phyloP scores from a whole-genome alignment of 345 rosid species.

The Arabis alpina region DNA sequence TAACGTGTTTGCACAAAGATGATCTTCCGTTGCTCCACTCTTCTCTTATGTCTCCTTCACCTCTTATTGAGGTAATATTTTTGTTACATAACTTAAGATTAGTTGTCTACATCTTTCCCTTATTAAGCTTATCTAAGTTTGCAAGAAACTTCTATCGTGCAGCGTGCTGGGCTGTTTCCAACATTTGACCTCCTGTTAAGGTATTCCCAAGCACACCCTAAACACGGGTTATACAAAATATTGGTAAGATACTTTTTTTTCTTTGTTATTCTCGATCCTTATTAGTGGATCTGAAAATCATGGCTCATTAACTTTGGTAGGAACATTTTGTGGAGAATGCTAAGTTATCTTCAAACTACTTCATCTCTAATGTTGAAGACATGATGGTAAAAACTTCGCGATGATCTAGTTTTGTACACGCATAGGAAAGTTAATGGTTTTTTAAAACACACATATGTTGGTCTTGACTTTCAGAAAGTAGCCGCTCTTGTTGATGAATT shows the following conservation, averaged over 20 bases:
- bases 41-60: constrained; percentile 69
- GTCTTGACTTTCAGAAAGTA: constrained; percentile 59
- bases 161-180: constrained; percentile 90
- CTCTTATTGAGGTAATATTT: constrained; percentile 65
- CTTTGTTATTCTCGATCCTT: background rate
- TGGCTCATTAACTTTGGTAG: constrained; percentile 48
- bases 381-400: constrained; percentile 56
- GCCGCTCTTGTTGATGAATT: constrained; percentile 72
- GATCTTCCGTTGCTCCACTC: constrained; percentile 85
- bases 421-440: background rate
- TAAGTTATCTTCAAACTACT: constrained; percentile 79
- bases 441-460: background rate
- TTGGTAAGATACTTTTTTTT: constrained; percentile 50
- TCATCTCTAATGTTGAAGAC: constrained; percentile 78
- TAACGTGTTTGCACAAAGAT: constrained; percentile 67
- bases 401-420: constrained; percentile 20
- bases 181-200: constrained; percentile 71
- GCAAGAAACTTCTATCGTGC: constrained; percentile 38
- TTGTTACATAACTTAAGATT: constrained; percentile 7
- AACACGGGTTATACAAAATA: constrained; percentile 58
- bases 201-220: constrained; percentile 76
- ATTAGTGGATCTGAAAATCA: constrained; percentile 27
- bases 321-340: constrained; percentile 85
- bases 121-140: constrained; percentile 38
- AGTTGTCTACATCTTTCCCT: constrained; percentile 28